Conservation (phyloP, 345 rosid genomes). For the Syzygium oleosum region DNA sequence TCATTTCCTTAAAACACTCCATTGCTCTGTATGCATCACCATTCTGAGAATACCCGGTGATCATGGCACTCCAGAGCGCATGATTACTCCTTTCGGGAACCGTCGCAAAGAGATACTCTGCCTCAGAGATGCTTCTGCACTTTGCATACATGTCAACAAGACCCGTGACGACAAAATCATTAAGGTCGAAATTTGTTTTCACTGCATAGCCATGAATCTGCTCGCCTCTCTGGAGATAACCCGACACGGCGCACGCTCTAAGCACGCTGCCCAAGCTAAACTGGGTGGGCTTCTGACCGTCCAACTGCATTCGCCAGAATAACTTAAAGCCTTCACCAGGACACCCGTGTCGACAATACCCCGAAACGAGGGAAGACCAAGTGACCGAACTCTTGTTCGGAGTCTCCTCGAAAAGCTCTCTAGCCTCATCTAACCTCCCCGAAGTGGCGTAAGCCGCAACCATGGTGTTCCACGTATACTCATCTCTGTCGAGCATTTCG, state of each 20-base stretch:
- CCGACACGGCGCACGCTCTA: conserved; percentile 39
- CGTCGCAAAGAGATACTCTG: conserved; percentile 48
- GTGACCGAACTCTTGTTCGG: conserved; percentile 57
- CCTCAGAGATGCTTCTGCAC: conserved; percentile 55
- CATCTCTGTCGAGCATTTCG: conserved; percentile 53
- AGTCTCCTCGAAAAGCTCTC: conserved; percentile 27
- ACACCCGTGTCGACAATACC: conserved; percentile 41
- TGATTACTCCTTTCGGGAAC: conserved; percentile 31
- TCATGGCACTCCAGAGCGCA: conserved; percentile 88
- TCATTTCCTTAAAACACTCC: conserved; percentile 53
- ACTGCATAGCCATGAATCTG: conserved; percentile 59
- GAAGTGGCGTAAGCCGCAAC: conserved; percentile 59
- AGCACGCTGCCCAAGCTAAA: conserved; percentile 69
- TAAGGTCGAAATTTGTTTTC: conserved; percentile 40
- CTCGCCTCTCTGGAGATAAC: conserved; percentile 48
- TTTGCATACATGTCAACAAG: conserved; percentile 80
- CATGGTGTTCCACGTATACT: conserved; percentile 84
- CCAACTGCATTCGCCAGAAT: conserved; percentile 60
- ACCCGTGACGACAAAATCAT: conserved; percentile 62
- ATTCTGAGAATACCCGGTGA: conserved; percentile 62
- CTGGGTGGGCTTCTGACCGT: conserved; percentile 47
- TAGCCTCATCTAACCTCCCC: conserved; percentile 58
- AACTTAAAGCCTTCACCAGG: conserved; percentile 50
- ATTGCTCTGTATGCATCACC: conserved; percentile 53
- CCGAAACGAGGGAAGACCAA: conserved; percentile 82